Evolutionary conservation across 164 flowering plant genomes (phyloP).

Genomic region (Brasenia schreberi): DNA sequence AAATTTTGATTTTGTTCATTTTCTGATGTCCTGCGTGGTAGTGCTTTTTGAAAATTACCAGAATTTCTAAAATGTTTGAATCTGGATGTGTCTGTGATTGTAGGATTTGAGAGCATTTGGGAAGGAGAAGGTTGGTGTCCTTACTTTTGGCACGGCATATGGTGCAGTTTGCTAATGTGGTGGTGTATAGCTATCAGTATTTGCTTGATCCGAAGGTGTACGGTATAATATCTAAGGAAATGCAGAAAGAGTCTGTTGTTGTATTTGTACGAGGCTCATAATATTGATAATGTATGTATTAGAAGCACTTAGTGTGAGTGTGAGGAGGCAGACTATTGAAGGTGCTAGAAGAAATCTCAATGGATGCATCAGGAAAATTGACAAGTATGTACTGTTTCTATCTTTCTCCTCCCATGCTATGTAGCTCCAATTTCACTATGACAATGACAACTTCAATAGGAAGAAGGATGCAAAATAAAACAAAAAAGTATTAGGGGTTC

Average conservation of each 20-base stretch:
- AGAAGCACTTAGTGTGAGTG: conserved; percentile 95
- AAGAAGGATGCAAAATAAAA: too few relatives aligned
- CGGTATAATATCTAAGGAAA: conserved; percentile 85
- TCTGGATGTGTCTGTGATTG: too few relatives aligned
- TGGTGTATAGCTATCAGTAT: conserved; percentile 96
- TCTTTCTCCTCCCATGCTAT: too few relatives aligned
- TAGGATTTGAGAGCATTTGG: conserved; percentile 68
- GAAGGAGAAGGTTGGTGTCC: conserved; percentile 95
- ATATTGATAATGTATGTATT: conserved; percentile 97
- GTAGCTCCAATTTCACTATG: too few relatives aligned
- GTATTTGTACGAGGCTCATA: conserved; percentile 99
- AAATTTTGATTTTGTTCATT: too few relatives aligned
- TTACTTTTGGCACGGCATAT: conserved; percentile 83
- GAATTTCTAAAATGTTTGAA: too few relatives aligned
- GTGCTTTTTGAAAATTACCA: too few relatives aligned
- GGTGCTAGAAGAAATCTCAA: conserved; percentile 81
- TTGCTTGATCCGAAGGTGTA: conserved; percentile 99
- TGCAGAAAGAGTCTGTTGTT: conserved; percentile 89
- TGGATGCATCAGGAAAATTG: conserved; percentile 68
- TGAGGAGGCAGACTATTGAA: conserved; percentile 82
- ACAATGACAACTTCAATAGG: too few relatives aligned
- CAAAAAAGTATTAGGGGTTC: too few relatives aligned
- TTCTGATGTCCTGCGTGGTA: too few relatives aligned
- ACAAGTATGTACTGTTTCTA: conserved; percentile 41
- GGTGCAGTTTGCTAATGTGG: conserved; percentile 89